Base-by-base conservation (phyloP, 1,284 basidiomycete species). In the Apiotrichum sp. region DNA sequence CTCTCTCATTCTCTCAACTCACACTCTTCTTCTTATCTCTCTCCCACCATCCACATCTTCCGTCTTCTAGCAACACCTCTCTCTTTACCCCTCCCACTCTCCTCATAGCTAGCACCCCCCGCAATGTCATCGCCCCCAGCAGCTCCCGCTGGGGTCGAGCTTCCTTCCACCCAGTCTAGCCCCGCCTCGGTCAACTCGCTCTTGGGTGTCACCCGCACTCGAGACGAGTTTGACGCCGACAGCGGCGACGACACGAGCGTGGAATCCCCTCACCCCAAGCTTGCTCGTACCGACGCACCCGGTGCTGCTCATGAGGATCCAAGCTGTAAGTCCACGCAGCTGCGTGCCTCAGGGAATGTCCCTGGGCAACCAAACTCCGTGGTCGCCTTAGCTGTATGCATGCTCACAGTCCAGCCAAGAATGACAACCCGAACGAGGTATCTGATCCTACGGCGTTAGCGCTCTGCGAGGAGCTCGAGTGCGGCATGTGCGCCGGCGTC, bases 401-500 rank as follows among this genome's bases (percentile, higher is more conserved):
- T 22, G 22, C 22, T 22, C 22, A 45, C 53, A 8, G 36, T 13
- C 36, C 36, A 38, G 36, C 36, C 8, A 38, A 38, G 8, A 13
- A 13, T 13, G 36, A 38, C 8, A 7, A 35, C 33, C n/a, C 44
- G 16, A 36, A 32, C 32, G 46, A 49, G 39, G 32, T 31, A 31
- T 10, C 40, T 16, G 47, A 46, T 47, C 41, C 38, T 10, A 41
- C 43, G 16, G 16, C 44, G 34, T 16, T 45, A 10, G 53, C 51
- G 5, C 56, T 61, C 40, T 36, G 53, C 36, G 62, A 64, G 29
- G 62, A 64, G 54, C 55, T 64, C 44, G 58, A 59, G 29, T 64
- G 62, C 42, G 62, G 62, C 46, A 64, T 64, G 58, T 64, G 62
- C 36, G 53, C 62, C 4, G 62, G 55, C 22, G 53, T 64, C 42